Conservation (phyloP, 768 basidiomycete genomes). For the Lactifluus rugatus region DNA sequence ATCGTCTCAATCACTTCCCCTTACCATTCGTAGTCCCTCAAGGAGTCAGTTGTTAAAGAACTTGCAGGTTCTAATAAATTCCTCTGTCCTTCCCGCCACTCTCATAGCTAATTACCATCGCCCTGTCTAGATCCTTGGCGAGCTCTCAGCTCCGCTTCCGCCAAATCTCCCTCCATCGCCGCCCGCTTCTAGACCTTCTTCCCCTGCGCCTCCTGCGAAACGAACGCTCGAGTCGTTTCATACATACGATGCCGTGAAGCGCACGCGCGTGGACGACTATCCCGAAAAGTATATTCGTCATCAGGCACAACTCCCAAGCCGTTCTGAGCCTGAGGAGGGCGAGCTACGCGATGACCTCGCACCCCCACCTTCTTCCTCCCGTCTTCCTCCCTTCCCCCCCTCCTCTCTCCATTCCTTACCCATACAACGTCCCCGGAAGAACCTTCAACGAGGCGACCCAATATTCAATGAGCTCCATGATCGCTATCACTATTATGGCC, state of each 20-base stretch:
- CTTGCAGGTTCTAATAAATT: slow-evolving; percentile 29
- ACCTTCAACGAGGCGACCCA: slow-evolving; percentile 31
- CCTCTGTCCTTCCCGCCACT: background rate
- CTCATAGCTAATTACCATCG: slow-evolving; percentile 17
- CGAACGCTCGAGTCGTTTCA: slow-evolving; percentile 27
- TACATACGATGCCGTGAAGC: slow-evolving; percentile 18
- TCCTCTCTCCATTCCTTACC: slow-evolving; percentile 37
- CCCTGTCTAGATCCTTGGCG: slow-evolving; percentile 31
- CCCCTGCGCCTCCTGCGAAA: slow-evolving; percentile 32
- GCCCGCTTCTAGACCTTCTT: slow-evolving; percentile 35
- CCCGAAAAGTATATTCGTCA: slow-evolving; percentile 24
- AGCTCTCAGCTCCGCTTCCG: slow-evolving; percentile 33
- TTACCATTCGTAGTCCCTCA: slow-evolving; percentile 22
- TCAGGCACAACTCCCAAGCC: slow-evolving; percentile 21
- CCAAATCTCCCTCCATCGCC: slow-evolving; percentile 38
- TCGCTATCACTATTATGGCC: slow-evolving; percentile 59
- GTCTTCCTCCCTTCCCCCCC: slow-evolving; percentile 21
- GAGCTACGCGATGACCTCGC: slow-evolving; percentile 35
- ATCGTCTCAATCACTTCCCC: slow-evolving; percentile 11
- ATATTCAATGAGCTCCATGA: slow-evolving; percentile 56
- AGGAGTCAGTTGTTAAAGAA: slow-evolving; percentile 30
- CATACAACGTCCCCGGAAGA: slow-evolving; percentile 58
- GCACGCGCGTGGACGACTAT: slow-evolving; percentile 25
- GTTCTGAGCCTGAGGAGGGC: slow-evolving; percentile 40
- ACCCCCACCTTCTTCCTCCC: slow-evolving; percentile 10